Percentiles rank a stretch among this genome's conserved stretches.
phyloP scores from a whole-genome alignment of 306 rosid species.

The Ammopiptanthus mongolicus region DNA sequence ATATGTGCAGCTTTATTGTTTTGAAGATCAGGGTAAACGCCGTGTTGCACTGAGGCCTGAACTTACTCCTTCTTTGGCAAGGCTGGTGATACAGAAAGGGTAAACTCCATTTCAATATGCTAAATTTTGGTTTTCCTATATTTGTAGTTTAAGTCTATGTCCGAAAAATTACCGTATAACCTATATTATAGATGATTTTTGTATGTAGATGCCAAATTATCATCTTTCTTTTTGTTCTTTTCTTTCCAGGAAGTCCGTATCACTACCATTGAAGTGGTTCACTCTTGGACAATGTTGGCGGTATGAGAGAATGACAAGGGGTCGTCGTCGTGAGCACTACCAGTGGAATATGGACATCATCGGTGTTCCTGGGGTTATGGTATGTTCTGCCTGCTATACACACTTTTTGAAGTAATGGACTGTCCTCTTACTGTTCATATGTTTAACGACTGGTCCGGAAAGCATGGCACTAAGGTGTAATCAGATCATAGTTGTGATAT shows the following conservation, averaged over 20 bases:
- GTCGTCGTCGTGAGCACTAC: slow-evolving; percentile 93
- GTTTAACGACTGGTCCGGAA: slow-evolving; percentile 1
- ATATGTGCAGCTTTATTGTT: slow-evolving; percentile 80
- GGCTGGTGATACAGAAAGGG: slow-evolving; percentile 97
- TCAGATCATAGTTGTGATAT: neutral
- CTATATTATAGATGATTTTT: slow-evolving; percentile 25
- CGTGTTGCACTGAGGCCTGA: slow-evolving; percentile 97
- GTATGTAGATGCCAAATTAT: slow-evolving; percentile 38
- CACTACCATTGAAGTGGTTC: slow-evolving; percentile 96
- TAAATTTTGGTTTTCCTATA: neutral
- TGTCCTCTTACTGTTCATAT: neutral
- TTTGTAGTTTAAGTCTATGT: slow-evolving; percentile 13
- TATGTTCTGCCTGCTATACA: slow-evolving; percentile 30
- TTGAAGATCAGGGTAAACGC: slow-evolving; percentile 94
- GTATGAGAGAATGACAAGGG: slow-evolving; percentile 97
- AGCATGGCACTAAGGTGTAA: slow-evolving; percentile 1
- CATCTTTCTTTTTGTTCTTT: slow-evolving; percentile 37
- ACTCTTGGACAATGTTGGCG: slow-evolving; percentile 99
- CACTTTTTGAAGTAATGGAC: slow-evolving; percentile 2
- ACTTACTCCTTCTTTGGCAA: slow-evolving; percentile 95
- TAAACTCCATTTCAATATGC: slow-evolving; percentile 27
- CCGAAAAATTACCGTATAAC: slow-evolving; percentile 5
- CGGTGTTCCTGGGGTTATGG: slow-evolving; percentile 88
- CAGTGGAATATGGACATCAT: slow-evolving; percentile 99
- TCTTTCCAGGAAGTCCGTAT: slow-evolving; percentile 66